phyloP scores from a whole-genome alignment of 345 rosid species.

The Barbarea vulgaris region DNA sequence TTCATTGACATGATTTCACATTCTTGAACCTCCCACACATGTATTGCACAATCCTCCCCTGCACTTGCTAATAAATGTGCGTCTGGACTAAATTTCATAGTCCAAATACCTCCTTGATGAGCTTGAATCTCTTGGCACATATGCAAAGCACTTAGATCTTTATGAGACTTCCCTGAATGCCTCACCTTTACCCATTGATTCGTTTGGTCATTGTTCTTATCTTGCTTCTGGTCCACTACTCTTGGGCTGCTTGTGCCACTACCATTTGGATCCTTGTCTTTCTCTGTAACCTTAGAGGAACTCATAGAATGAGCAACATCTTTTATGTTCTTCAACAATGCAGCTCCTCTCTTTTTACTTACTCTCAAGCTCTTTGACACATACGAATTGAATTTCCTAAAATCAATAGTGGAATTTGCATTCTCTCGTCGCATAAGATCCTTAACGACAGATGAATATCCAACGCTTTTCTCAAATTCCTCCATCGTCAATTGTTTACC shows the following conservation, averaged over 20 bases:
- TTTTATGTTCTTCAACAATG: conserved; percentile 79
- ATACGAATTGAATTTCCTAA: conserved; percentile 54
- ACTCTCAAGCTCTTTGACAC: conserved; percentile 72
- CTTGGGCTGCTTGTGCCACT: conserved; percentile 16
- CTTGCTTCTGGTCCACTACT: conserved; percentile 33
- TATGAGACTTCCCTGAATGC: conserved; percentile 72
- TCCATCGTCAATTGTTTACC: conserved; percentile 91
- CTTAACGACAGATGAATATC: conserved; percentile 80
- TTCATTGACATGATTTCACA: conserved; percentile 65
- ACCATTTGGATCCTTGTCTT: conserved; percentile 50
- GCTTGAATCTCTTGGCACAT: conserved; percentile 92
- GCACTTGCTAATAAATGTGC: conserved; percentile 72
- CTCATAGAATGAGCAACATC: conserved; percentile 77
- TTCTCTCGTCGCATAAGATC: conserved; percentile 79
- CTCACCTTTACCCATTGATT: conserved; percentile 82
- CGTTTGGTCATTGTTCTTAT: conserved; percentile 48
- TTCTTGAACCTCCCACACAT: conserved; percentile 96
- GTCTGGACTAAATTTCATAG: conserved; percentile 70
- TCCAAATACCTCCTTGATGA: conserved; percentile 95
- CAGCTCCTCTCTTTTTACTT: conserved; percentile 83
- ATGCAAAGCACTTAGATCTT: conserved; percentile 84
- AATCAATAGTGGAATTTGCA: conserved; percentile 26
- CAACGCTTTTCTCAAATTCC: conserved; percentile 83
- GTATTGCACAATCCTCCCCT: conserved; percentile 76
- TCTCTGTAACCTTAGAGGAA: conserved; percentile 46